Conservation (phyloP, 805 yeast species). For the Candida nemodendra region DNA sequence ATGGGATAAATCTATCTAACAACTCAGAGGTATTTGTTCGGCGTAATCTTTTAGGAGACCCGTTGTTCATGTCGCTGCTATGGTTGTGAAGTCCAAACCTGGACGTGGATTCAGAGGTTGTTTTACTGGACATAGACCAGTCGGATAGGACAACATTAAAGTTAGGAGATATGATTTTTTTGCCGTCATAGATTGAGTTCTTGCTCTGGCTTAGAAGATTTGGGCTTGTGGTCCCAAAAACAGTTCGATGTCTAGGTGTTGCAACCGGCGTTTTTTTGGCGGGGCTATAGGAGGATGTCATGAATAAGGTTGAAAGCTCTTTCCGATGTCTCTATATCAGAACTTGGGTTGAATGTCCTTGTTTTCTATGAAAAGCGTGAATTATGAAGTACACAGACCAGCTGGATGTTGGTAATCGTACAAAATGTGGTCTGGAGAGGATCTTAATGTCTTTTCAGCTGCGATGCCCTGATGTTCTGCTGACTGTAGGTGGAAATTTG, state of each 20-base stretch:
- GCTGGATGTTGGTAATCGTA: no score
- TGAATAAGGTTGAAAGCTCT: no score
- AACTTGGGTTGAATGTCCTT: no score
- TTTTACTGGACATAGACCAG: conserved; percentile 28
- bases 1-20: conserved; percentile 60
- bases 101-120: conserved; percentile 7
- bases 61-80: conserved; percentile 12
- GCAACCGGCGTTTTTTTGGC: conserved; percentile 9
- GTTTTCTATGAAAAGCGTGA: no score
- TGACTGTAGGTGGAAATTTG: no score
- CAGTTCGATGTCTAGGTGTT: conserved; percentile 29
- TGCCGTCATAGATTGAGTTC: conserved; percentile 30
- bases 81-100: conserved; percentile 1
- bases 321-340: no score
- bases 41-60: conserved; percentile 29
- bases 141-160: conserved; percentile 35
- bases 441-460: no score
- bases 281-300: conserved; percentile 10
- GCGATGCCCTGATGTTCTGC: no score
- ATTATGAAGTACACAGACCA: no score
- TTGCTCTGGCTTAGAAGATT: conserved; percentile 26
- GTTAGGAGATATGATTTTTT: conserved; percentile 34
- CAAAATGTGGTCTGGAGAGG: no score
- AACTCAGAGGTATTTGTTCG: conserved; percentile 36
- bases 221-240: conserved; percentile 33